Conservation (phyloP, 768 basidiomycete genomes). For the Termitomyces sp. region DNA sequence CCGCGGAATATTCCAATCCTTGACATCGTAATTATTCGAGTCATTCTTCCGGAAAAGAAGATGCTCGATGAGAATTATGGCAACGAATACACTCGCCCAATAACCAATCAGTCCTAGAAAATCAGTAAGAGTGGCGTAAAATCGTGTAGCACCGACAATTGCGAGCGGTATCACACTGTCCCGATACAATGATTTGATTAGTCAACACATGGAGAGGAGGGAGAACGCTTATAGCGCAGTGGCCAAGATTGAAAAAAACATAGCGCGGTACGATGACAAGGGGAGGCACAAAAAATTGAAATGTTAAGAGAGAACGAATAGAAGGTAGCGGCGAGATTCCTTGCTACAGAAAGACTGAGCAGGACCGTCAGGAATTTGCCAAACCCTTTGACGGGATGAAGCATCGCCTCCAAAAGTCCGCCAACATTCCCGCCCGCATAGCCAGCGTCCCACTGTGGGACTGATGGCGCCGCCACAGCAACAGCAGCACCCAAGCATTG, state of each 20-base stretch:
- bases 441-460: slow-evolving; percentile 57
- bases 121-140: slow-evolving; percentile 64
- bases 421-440: slow-evolving; percentile 59
- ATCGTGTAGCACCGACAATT: slow-evolving; percentile 68
- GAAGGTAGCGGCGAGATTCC: slow-evolving; percentile 77
- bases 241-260: slow-evolving; percentile 64
- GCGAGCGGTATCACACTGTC: slow-evolving; percentile 64
- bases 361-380: slow-evolving; percentile 79
- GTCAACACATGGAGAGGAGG: background rate
- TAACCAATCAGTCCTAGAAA: slow-evolving; percentile 75
- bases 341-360: slow-evolving; percentile 74
- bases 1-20: slow-evolving; percentile 50
- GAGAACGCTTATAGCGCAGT: slow-evolving; percentile 55
- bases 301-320: slow-evolving; percentile 76
- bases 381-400: slow-evolving; percentile 64
- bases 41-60: slow-evolving; percentile 53
- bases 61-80: slow-evolving; percentile 66
- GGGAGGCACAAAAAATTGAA: slow-evolving; percentile 61
- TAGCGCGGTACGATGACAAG: slow-evolving; percentile 65
- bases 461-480: slow-evolving; percentile 44
- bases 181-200: background rate
- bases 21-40: slow-evolving; percentile 45
- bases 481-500: slow-evolving; percentile 59
- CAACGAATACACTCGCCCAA: slow-evolving; percentile 57
- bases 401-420: slow-evolving; percentile 66